Base-by-base conservation (phyloP, 768 basidiomycete genomes). In the Tricholomella constricta region DNA sequence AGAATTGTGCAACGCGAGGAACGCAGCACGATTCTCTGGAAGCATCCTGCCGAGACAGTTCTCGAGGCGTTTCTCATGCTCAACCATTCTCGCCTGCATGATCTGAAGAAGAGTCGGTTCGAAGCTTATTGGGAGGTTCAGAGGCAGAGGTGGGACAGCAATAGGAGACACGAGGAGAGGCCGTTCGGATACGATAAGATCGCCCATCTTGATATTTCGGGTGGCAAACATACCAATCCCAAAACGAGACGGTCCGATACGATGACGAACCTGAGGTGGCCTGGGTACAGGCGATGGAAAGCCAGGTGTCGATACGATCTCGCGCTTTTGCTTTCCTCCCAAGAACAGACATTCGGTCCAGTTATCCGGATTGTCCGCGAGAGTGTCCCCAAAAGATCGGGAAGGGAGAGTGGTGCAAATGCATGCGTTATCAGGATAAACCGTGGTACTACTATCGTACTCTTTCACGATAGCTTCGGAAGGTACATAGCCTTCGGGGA, bases 141-240 rank as follows among this genome's bases (percentile, higher is more conserved):
- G 40, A 10, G 5, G 44, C 45, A 23, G 49, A 31, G 29, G 29
- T 6, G 29, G 29, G 29, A 31, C 11, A 11, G 29, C 29, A 31
- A 11, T 11, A 6, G 65, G 66, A 14, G 48, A 34, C 7, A 75
- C 56, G 17, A 76, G 55, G 29, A 76, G 55, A 1, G 75, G 74
- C 1, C 75, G 70, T 48, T 77, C 57, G 1, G 57, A 35, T 9
- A 47, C 6, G 6, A 58, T 38, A 2, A 58, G 44, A 19, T 51
- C 57, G 9, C 45, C 41, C 11, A 42, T 4, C 12, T 37, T 9
- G 23, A 54, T 20, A 31, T 48, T 26, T 2, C 34, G 20, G 5
- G 45, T 34, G 6, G 57, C 53, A 19, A 55, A 34, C 42, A 55
- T 35, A 4, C 54, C 51, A 3, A 40, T 20, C 0, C 54, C 50